Base-by-base conservation (phyloP, 208 protist species). In the Blechomonas ayalai region DNA sequence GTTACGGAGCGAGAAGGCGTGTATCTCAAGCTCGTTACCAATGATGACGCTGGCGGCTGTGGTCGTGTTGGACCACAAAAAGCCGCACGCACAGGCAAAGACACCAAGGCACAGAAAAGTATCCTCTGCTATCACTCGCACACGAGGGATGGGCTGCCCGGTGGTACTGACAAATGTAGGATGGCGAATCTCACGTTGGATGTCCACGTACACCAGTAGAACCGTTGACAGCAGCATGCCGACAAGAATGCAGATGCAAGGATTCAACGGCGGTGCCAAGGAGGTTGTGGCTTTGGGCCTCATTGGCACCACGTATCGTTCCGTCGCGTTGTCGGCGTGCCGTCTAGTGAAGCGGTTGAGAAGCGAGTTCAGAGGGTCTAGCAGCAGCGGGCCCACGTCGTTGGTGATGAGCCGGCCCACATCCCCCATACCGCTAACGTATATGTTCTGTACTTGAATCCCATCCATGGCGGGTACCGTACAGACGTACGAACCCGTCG, bases 31-130 rank as follows among this genome's bases (percentile, higher is more conserved):
- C 32, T 43, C 32, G 4, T 36, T 23, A 10, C 57, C 57, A 12
- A 65, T 16, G 10, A 67, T 31, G 1, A 89, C 65, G 10, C 26
- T 64, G 8, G 75, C 69, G 2, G 51, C 80, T 0, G 71, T 72
- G 40, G 75, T 80, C 22, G 36, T 59, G 64, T 84, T 85, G 10
- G 75, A 82, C 37, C 67, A 73, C 1, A 57, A 22, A 41, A 89
- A 82, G 8, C 57, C 47, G 12, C 44, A 25, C 0, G 64, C 40
- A 25, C 72, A 67, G 2, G 29, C 4, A 10, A 71, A 47, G 18
- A 53, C 42, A 25, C 61, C 33, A 1, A 37, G 10, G 23, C 64
- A 29, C 12, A 92, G 48, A 2, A 72, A 10, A 4, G 25, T 9
- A 32, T 92, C 80, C 28, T 88, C 76, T 19, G 47, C 7, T 1